These are phyloP conservation scores for Gentiana macrophylla DNA, from an alignment of 257 asterid species.

Conservation along the genomic window DNA sequence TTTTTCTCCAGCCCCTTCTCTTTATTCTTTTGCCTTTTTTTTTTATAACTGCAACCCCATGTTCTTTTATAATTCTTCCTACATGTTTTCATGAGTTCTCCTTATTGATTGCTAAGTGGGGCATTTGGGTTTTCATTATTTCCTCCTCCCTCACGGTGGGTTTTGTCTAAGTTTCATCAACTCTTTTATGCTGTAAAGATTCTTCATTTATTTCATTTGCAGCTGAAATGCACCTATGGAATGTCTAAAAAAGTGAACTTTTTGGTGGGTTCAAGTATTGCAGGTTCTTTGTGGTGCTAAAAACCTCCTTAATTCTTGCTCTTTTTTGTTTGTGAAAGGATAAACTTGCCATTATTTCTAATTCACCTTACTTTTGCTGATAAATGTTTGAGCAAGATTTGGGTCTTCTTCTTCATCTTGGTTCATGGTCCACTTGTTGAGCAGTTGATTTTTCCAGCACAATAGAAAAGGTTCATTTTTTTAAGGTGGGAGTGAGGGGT, in stretches of 20 bases:
- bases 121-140: background rate
- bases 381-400: constrained; percentile 7
- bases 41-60: background rate
- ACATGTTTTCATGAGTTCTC: background rate
- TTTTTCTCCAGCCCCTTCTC: background rate
- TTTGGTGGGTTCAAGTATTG: constrained; percentile 6
- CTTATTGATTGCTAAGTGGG: background rate
- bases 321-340: background rate
- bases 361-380: constrained; percentile 8
- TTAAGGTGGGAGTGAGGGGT: no score
- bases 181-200: constrained; percentile 2
- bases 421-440: constrained; percentile 6
- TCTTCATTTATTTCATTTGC: background rate
- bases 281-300: constrained; percentile 12
- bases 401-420: constrained; percentile 2
- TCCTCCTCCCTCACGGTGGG: background rate
- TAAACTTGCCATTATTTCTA: background rate
- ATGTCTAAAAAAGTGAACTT: constrained; percentile 16
- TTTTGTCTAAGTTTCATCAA: background rate
- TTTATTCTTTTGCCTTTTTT: background rate
- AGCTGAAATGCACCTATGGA: constrained; percentile 19
- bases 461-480: background rate
- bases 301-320: constrained; percentile 1
- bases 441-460: background rate
- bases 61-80: background rate